Evolutionary conservation across 148 eudicot species (phyloP).

Genomic region (Rhododendron griersonianum): DNA sequence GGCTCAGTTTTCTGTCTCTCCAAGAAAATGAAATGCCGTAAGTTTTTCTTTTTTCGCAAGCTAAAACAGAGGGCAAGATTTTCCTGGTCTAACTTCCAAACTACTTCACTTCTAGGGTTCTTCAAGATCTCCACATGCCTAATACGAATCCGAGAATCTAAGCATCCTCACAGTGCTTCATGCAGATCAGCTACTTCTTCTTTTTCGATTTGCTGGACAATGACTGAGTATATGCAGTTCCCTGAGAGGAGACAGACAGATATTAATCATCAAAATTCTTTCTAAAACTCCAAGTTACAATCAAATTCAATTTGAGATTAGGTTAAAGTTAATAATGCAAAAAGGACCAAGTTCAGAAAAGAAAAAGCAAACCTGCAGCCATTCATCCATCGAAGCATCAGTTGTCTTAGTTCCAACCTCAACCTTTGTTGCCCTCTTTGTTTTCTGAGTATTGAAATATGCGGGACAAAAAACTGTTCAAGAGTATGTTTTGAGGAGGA

Average conservation of each 20-base stretch:
- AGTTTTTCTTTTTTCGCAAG: slow-evolving; percentile 10
- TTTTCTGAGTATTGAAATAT: slow-evolving; percentile 44
- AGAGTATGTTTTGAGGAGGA: background rate
- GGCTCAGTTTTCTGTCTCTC: background rate
- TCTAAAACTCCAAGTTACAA: background rate
- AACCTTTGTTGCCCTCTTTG: slow-evolving; percentile 86
- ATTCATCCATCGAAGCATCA: slow-evolving; percentile 86
- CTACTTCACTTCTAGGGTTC: slow-evolving; percentile 11
- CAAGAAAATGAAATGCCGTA: slow-evolving; percentile 5
- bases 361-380: slow-evolving; percentile 68
- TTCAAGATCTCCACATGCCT: slow-evolving; percentile 17
- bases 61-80: slow-evolving; percentile 38
- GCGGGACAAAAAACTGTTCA: background rate
- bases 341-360: background rate
- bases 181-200: slow-evolving; percentile 59
- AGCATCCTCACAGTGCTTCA: slow-evolving; percentile 21
- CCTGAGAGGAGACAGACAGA: slow-evolving; percentile 40
- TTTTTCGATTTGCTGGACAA: slow-evolving; percentile 67
- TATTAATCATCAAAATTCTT: background rate
- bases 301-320: background rate
- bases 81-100: slow-evolving; percentile 27
- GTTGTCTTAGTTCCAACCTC: slow-evolving; percentile 91
- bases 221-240: slow-evolving; percentile 78
- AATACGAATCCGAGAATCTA: slow-evolving; percentile 23
- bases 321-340: background rate